Base-by-base conservation (phyloP, 2,329 filamentous ascomycete genomes). In the Xylariomycetidae sp. region DNA sequence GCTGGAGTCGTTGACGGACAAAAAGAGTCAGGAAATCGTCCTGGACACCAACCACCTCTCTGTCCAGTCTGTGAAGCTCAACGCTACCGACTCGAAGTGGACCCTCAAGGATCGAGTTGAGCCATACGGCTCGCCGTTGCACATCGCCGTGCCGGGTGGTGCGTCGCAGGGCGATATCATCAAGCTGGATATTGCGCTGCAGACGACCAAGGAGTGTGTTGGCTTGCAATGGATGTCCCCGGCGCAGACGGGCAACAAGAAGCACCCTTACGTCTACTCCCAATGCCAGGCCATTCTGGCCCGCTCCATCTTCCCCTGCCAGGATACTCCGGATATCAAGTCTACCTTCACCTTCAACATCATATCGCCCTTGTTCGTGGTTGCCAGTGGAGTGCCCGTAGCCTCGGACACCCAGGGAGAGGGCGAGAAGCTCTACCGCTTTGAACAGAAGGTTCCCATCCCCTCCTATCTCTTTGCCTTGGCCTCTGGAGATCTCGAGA, bases 241-340 rank as follows among this genome's bases (percentile, higher is more conserved):
- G 2, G 83, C 82, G 19, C 92, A 96, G 65, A 96, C 92, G 1
- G 87, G 85, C 38, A 95, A 94, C 73, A 89, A 88, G 67, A 92
- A 88, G 61, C 84, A 93, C 47, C 90, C 90, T 1, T 96, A 95
- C 63, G 90, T 96, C 80, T 96, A 96, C 67, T 93, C 86, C 27
- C 92, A 96, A 67, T 95, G 89, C 60, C 90, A 98, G 68, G 89
- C 90, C 34, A 96, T 95, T 53, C 89, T 96, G 53, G 87, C 86
- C 26, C 80, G 92, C 39, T 94, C 88, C 29, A 76, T 96, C 40
- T 94, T 96, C 60, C 92, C 92, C 6, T 96, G 90, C 62, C 90
- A 96, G 65, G 92, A 98, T 56, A 96, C 92, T 1, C 92, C 92
- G 3, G 90, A 95, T 57, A 85, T 95, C 51, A 98, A 98, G 68